Evolutionary conservation across 257 asterid genomes (phyloP), one percentile per base, ranked within the genome.

Genomic region (Eucommia ulmoides): DNA sequence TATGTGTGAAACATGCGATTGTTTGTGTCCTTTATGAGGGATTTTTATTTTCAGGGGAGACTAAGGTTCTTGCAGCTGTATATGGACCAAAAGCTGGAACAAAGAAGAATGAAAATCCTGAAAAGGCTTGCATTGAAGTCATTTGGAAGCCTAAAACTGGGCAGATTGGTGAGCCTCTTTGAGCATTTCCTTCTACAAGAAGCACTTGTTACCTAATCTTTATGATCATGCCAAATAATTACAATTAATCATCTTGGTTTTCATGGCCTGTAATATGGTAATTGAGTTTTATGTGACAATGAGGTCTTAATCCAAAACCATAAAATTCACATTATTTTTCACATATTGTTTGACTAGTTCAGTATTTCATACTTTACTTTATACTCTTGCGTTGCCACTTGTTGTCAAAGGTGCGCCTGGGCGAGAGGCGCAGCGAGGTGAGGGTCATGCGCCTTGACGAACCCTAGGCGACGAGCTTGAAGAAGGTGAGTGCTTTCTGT

Each of bases 71-170:
- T 64, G 98, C 98, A 44, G 89, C 94, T 24, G 98, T 89, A 61
- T 89, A 62, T 61, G 98, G 96, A 49, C 98, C 98, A 26, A 89
- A 82, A 58, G 78, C 93, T 23, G 98, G 98, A 62, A 83, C 95
- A 1, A 85, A 70, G 72, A 89, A 89, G 83, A 82, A 80, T 44
- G 98, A 89, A 59, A 89, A 89, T 59, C 96, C 98, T 0, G 98
- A 89, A 58, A 89, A 74, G 71, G 94, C 93, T 52, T 89, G 78
- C 56, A 63, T 89, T 60, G 96, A 89, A 65, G 88, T 89, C 65
- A 65, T 76, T 59, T 89, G 96, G 98, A 89, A 89, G 72, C 92
- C 94, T 23, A 80, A 74, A 64, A 69, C 93, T 0, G 93, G 96
- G 52, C 98, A 76, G 69, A 69, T 65, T 52, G 98, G 98, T 89